Evolutionary conservation across 192 early-diverging fungal species (phyloP).

Genomic region (Mortierella alpina): DNA sequence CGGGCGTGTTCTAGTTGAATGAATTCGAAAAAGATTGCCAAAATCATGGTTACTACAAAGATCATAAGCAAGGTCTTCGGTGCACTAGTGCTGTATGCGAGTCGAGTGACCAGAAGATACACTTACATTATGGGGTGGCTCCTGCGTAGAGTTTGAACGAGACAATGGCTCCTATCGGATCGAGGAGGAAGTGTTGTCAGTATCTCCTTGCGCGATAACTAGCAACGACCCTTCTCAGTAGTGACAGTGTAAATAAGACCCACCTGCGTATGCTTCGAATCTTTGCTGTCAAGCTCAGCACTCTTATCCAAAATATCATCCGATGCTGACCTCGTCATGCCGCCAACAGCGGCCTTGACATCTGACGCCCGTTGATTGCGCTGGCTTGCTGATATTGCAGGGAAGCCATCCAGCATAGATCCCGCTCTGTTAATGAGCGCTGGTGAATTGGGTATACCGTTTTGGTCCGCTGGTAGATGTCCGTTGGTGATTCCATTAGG

Average conservation of each 20-base stretch:
- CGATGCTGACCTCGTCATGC: slow-evolving; percentile 23
- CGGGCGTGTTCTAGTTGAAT: background rate
- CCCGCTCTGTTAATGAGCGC: no score
- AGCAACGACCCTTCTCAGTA: background rate
- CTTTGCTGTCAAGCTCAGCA: background rate
- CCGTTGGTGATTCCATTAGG: background rate
- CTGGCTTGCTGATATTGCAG: background rate
- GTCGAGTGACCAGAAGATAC: no score
- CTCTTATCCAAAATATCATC: slow-evolving; percentile 17
- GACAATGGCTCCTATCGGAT: no score
- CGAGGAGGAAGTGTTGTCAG: background rate
- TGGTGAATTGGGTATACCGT: no score
- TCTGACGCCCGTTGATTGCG: background rate
- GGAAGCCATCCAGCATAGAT: no score
- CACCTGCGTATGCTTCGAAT: background rate
- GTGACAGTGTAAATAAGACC: background rate
- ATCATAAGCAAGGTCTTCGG: no score
- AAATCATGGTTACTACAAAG: no score
- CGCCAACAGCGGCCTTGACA: background rate
- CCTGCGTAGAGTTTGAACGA: no score
- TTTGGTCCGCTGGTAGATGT: no score
- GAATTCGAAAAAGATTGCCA: background rate
- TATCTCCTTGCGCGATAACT: background rate
- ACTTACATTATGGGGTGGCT: no score
- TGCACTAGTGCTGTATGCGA: no score